phyloP scores from a whole-genome alignment of 352 stramenopile species.

The Globisporangium recalcitrans region DNA sequence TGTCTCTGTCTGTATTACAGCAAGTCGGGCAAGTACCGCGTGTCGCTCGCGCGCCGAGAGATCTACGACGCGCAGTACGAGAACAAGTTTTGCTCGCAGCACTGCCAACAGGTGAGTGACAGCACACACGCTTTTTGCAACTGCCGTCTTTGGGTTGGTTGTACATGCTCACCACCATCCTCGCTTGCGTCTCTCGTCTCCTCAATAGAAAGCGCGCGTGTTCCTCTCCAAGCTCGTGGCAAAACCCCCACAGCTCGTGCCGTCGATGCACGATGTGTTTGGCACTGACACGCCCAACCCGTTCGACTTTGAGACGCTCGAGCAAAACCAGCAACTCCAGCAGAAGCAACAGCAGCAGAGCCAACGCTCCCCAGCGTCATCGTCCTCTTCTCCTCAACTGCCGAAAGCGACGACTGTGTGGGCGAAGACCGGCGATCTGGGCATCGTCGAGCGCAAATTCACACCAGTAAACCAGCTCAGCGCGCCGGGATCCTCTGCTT shows the following conservation, averaged over 20 bases:
- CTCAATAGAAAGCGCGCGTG: conserved; percentile 60
- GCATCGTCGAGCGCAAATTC: conserved; percentile 55
- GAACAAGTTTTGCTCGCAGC: conserved; percentile 75
- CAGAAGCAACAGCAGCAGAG: neutral
- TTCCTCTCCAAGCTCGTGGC: conserved; percentile 52
- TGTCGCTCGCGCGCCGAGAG: conserved; percentile 65
- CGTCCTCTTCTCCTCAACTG: neutral
- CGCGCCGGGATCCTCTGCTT: conserved; percentile 11
- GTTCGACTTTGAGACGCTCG: conserved; percentile 38
- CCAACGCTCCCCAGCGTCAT: neutral
- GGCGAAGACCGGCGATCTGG: conserved; percentile 69
- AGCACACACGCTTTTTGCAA: too few species aligned
- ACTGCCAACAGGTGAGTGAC: conserved; percentile 75
- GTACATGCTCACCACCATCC: too few species aligned
- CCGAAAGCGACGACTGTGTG: conserved; percentile 62
- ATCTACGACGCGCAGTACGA: conserved; percentile 81
- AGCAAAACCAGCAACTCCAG: neutral
- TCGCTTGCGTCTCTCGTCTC: neutral
- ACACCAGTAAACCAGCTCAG: conserved; percentile 25
- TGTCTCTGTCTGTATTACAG: conserved; percentile 20
- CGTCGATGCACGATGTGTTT: conserved; percentile 74
- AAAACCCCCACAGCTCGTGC: conserved; percentile 82
- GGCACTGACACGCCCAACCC: conserved; percentile 74
- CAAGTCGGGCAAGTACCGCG: conserved; percentile 57
- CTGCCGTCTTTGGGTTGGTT: too few species aligned